Evolutionary conservation across 1,284 basidiomycete genomes (phyloP).

Genomic region (Ustilago curta): DNA sequence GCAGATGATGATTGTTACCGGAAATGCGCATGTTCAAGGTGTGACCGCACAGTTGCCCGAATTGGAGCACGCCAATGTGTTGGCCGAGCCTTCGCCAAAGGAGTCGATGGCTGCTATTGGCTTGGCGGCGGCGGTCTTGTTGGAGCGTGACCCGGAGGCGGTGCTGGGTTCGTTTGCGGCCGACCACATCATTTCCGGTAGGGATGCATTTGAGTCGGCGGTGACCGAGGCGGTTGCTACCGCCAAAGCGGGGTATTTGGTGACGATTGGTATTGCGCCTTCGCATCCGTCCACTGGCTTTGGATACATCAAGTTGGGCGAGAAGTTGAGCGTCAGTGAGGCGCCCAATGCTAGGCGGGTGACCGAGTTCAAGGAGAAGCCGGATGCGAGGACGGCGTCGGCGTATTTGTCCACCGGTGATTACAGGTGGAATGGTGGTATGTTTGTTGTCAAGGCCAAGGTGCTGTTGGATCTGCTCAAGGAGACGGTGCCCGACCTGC

Average conservation of each 20-base stretch:
- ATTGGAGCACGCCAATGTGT: constrained; percentile 54
- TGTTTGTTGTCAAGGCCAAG: constrained; percentile 69
- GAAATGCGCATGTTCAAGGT: constrained; percentile 58
- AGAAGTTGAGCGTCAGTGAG: constrained; percentile 48
- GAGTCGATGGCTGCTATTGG: constrained; percentile 68
- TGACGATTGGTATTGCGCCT: constrained; percentile 69
- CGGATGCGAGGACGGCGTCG: constrained; percentile 67
- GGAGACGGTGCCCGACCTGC: constrained; percentile 60
- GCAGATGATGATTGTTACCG: constrained; percentile 66
- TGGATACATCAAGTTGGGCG: constrained; percentile 69
- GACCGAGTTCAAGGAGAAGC: constrained; percentile 69
- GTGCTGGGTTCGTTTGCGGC: constrained; percentile 68
- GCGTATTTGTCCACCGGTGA: constrained; percentile 67
- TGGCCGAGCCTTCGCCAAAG: constrained; percentile 67
- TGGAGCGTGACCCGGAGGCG: constrained; percentile 64
- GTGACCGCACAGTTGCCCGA: constrained; percentile 62
- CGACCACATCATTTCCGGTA: constrained; percentile 68
- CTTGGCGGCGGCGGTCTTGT: constrained; percentile 66
- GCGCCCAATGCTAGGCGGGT: constrained; percentile 67
- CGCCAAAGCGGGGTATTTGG: constrained; percentile 66
- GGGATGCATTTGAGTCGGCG: constrained; percentile 67
- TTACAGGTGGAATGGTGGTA: constrained; percentile 69
- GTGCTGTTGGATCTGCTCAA: constrained; percentile 60
- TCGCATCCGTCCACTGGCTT: constrained; percentile 68
- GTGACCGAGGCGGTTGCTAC: constrained; percentile 67